Percentiles rank a stretch among this genome's conserved stretches.
These are phyloP conservation scores for Coriaria nepalensis DNA, from an alignment of 306 rosid species.

Conservation along the genomic window DNA sequence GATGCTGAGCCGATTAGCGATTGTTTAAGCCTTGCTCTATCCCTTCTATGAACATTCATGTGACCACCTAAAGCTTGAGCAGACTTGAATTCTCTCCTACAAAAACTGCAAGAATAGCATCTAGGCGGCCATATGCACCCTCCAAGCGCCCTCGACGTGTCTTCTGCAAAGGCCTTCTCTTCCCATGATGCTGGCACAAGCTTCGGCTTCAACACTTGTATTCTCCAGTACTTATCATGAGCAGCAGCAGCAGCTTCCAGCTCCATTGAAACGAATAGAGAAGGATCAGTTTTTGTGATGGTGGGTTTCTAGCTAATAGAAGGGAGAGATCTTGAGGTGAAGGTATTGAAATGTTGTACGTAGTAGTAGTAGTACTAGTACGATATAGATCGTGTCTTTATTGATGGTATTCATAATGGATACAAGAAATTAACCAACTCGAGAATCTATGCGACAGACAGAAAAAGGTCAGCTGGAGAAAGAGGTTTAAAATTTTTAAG, in stretches of 20 bases:
- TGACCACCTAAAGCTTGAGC: constrained; percentile 99
- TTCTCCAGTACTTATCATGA: not conserved
- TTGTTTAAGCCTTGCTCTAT: constrained; percentile 71
- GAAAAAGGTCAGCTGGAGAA: not conserved
- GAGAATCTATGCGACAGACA: not conserved
- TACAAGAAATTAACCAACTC: not conserved
- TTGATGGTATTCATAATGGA: not conserved
- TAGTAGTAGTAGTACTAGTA: no score
- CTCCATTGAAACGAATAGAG: no score
- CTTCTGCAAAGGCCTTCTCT: constrained; percentile 83
- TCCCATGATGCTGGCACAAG: constrained; percentile 42
- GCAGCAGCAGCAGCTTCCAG: no score
- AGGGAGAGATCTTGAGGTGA: no score
- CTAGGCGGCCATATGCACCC: constrained; percentile 86
- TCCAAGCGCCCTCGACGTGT: constrained; percentile 35
- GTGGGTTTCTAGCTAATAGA: no score
- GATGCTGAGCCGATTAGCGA: constrained; percentile 14
- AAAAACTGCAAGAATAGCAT: constrained; percentile 68
- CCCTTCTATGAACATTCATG: constrained; percentile 91
- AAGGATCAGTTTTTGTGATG: no score
- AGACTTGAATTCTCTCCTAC: constrained; percentile 72
- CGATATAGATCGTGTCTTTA: no score
- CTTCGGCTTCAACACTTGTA: constrained; percentile 17
- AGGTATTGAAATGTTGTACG: no score
- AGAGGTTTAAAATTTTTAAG: not conserved